Base-by-base conservation (phyloP, 106 monocot species). In the Cymbidium sinense region DNA sequence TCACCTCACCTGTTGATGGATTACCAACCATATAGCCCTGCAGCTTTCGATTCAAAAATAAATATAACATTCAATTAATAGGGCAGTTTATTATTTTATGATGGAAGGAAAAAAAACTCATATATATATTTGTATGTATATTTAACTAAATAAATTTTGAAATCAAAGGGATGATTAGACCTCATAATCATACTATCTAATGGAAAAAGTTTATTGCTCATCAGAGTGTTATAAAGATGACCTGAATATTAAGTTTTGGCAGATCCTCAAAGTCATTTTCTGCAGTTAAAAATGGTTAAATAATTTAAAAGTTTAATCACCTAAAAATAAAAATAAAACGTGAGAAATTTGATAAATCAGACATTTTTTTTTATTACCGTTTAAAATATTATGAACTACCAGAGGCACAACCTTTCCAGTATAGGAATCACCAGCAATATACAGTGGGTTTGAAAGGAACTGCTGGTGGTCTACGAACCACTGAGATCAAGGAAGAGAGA, bases 21-120 rank as follows among this genome's bases (percentile, higher is more conserved):
- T 86, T 88, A n/a, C 90, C 89, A 64, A 85, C 33, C 28, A 87
- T 1, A 80, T 87, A 90, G 10, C 89, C 89, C 87, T 86, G 81
- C 67, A 47, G 47, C 11, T 47, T 13, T 13, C 1, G 2, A 47
- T 15, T n/a, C n/a, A n/a, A n/a, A n/a, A n/a, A n/a, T n/a, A n/a
- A n/a, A n/a, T n/a, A n/a, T n/a, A n/a, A n/a, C n/a, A n/a, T n/a
- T n/a, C n/a, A n/a, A n/a, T n/a, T n/a, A n/a, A n/a, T n/a, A n/a
- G n/a, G n/a, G n/a, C n/a, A n/a, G n/a, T n/a, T n/a, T n/a, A n/a
- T n/a, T n/a, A n/a, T n/a, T n/a, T n/a, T n/a, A n/a, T n/a, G n/a
- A n/a, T n/a, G n/a, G n/a, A n/a, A n/a, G n/a, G n/a, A n/a, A n/a
- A n/a, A n/a, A n/a, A n/a, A n/a, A n/a, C n/a, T n/a, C n/a, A n/a